Conservation (phyloP, 768 basidiomycete species). For the Pholiota molesta region DNA sequence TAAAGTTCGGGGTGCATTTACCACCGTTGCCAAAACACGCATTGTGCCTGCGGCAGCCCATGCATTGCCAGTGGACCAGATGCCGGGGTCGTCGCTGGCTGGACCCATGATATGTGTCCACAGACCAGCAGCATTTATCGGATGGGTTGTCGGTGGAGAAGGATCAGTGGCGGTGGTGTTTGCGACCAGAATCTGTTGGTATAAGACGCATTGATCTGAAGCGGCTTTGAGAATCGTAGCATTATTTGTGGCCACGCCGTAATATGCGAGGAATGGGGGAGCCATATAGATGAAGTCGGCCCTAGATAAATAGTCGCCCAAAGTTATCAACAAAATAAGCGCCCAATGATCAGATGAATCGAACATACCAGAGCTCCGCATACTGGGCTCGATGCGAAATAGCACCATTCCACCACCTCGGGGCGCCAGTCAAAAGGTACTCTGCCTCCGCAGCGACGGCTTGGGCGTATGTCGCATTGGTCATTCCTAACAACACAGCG, state of each 20-base stretch:
- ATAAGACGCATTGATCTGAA: slow-evolving; percentile 41
- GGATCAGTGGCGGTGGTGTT: slow-evolving; percentile 24
- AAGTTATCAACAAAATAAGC: neutral
- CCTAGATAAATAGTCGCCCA: slow-evolving; percentile 27
- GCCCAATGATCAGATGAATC: neutral
- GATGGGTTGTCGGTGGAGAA: slow-evolving; percentile 7
- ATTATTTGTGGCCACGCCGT: slow-evolving; percentile 41
- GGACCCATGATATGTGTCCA: slow-evolving; percentile 50
- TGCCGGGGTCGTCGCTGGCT: slow-evolving; percentile 36
- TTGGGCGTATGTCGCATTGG: slow-evolving; percentile 30
- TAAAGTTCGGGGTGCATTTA: slow-evolving; percentile 39
- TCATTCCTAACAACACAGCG: slow-evolving; percentile 45
- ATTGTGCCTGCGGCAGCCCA: slow-evolving; percentile 77
- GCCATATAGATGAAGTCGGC: slow-evolving; percentile 56
- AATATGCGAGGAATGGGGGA: slow-evolving; percentile 53
- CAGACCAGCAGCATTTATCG: slow-evolving; percentile 19
- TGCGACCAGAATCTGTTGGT: slow-evolving; percentile 38
- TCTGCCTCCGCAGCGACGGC: slow-evolving; percentile 36
- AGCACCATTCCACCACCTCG: slow-evolving; percentile 45
- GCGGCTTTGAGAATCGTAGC: slow-evolving; percentile 35
- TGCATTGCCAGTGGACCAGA: slow-evolving; percentile 62
- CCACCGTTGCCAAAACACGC: slow-evolving; percentile 53
- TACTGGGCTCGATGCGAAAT: slow-evolving; percentile 45
- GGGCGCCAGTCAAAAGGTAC: slow-evolving; percentile 36
- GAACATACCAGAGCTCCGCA: slow-evolving; percentile 45